These are phyloP conservation scores for sunflower (Helianthus annuus) DNA, from an alignment of 129 eudicot species.

Conservation along the genomic window DNA sequence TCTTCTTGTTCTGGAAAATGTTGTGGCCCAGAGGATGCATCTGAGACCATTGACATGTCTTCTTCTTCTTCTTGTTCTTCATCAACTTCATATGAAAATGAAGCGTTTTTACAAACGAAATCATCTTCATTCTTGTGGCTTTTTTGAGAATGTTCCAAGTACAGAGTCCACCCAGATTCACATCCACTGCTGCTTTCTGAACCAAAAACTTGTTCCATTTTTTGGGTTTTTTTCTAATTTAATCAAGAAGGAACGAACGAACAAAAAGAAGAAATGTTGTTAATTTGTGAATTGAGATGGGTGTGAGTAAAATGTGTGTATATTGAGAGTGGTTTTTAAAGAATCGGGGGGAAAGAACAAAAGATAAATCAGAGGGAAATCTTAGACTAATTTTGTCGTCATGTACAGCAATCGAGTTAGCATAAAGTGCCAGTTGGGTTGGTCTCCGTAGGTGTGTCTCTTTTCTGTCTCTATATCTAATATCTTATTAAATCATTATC, in stretches of 20 bases:
- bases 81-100: conserved; percentile 18
- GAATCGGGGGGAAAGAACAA: conserved; percentile 25
- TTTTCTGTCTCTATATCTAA: conserved; percentile 18
- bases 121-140: conserved; percentile 17
- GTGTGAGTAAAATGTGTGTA: background rate
- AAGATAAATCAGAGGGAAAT: conserved; percentile 50
- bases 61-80: conserved; percentile 65
- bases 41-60: conserved; percentile 85
- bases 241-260: background rate
- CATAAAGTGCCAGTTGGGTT: conserved; percentile 56
- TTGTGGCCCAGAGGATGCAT: conserved; percentile 90
- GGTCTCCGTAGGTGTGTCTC: conserved; percentile 36
- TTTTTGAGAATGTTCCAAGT: conserved; percentile 56
- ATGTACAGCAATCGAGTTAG: conserved; percentile 30
- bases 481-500: background rate
- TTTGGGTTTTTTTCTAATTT: background rate
- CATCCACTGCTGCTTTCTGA: conserved; percentile 80
- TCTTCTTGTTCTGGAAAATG: conserved; percentile 49
- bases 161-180: conserved; percentile 92
- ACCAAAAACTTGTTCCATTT: conserved; percentile 42
- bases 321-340: background rate
- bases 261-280: conserved; percentile 2
- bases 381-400: conserved; percentile 56
- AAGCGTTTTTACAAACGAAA: conserved; percentile 16
- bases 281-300: background rate